Base-by-base conservation (phyloP, 805 yeast genomes). In the Saccharomycopsis schoenii region DNA sequence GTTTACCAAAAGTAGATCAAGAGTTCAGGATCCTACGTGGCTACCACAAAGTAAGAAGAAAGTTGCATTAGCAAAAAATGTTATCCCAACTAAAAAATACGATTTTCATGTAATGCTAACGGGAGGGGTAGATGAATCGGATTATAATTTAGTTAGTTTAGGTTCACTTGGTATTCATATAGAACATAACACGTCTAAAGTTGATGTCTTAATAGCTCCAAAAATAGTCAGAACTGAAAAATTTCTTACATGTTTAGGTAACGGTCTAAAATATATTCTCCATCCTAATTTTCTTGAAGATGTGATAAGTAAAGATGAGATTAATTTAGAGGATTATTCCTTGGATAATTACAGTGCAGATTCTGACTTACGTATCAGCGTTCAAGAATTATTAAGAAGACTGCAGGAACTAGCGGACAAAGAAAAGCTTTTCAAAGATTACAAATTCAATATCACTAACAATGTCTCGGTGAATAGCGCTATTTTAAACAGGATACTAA, bases 181-280 rank as follows among this genome's bases (percentile, higher is more conserved):
- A 4, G 61, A 17, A 6, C 70, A 72, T 6, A 81, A 79, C 2
- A 76, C 75, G 17, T 63, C 80, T 6, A 77, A 76, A 56, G 71
- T 77, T 54, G 81, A 83, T 67, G 72, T 82, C 0, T 72, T 88
- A 11, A 81, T 92, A 11, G 92, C 97, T 0, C 97, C 97, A 0
- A 83, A 83, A 63, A 77, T 87, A n/a, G 69, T 88, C 67, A 77
- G 97, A 65, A 93, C 98, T 0, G 96, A 88, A 61, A 94, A 93
- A 72, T 92, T 93, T 68, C 76, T 93, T 59, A 80, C 81, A 52
- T 83, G 91, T 21, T 73, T 91, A 58, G 82, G 90, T 58, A 76
- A 76, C 51, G 83, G 77, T 56, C 79, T 82, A 0, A 71, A 73
- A n/a, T 72, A 75, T 59, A 80, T 84, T 2, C 66, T 88, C 1